phyloP scores from a whole-genome alignment of 1,139 yeast species.

The Casaregolazyma lundiana region DNA sequence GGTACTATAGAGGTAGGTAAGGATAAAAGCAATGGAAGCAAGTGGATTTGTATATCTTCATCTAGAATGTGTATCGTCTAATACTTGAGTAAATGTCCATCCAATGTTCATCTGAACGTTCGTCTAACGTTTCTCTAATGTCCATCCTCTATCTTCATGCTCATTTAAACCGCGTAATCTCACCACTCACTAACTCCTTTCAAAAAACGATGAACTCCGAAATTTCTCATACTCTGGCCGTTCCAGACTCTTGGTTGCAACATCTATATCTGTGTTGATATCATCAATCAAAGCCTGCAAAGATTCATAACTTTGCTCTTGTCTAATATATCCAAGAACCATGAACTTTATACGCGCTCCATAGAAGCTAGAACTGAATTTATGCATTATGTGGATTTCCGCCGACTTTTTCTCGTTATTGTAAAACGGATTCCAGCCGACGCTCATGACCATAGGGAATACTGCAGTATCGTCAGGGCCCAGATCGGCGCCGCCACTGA shows the following conservation, averaged over 20 bases:
- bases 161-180: too few species aligned
- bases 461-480: constrained; percentile 40
- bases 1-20: neutral
- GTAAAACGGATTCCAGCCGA: constrained; percentile 95
- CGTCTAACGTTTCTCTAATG: too few species aligned
- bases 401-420: constrained; percentile 57
- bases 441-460: constrained; percentile 88
- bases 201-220: constrained; percentile 24
- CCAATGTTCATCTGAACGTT: too few species aligned
- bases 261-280: constrained; percentile 71
- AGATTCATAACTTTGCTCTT: constrained; percentile 83
- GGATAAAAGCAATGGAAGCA: too few species aligned
- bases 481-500: constrained; percentile 56
- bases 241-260: constrained; percentile 51
- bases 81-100: too few species aligned
- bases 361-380: constrained; percentile 65
- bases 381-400: constrained; percentile 81
- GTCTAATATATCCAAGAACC: constrained; percentile 84
- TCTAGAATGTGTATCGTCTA: too few species aligned
- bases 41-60: too few species aligned
- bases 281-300: constrained; percentile 83
- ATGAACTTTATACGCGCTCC: constrained; percentile 70
- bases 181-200: neutral
- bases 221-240: constrained; percentile 33
- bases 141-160: too few species aligned